Evolutionary conservation across 1,139 yeast species (phyloP), one percentile per base, ranked within the genome.

Genomic region (Hansenula lynferdii): DNA sequence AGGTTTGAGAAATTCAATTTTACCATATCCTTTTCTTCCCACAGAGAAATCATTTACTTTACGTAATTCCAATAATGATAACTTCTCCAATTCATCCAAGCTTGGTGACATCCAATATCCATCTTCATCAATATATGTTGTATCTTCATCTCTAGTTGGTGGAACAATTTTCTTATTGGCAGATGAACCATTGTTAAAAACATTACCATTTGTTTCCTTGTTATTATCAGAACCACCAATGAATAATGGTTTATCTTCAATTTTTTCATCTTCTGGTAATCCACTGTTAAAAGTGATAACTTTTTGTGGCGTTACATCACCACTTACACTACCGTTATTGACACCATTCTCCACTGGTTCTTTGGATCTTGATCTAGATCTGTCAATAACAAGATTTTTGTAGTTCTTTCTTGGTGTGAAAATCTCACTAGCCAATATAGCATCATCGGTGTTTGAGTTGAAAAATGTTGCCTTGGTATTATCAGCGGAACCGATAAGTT

Each of bases 101-200:
- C 89, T 67, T 18, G 98, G 98, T 3, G 85, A 75, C 36, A 82
- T 81, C 89, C 95, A 92, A 61, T 90, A 94, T 3, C 92, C 96
- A 35, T 83, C 77, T 23, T 77, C 82, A 34, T 71, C 71, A 29
- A 62, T 67, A 28, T 67, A 57, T 33, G 67, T 67, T 34, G 68
- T 70, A 35, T 68, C 71, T 18, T 57, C 59, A 14, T 31, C 34
- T 23, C 34, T 31, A 12, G 34, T 31, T 5, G n/a, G 11, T 31
- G 27, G 26, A 2, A 16, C n/a, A 2, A 17, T 31, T 17, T 15
- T 18, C 17, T 12, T 23, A n/a, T 9, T 22, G 15, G 3, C 20
- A 14, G 9, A 8, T 20, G 36, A 14, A 14, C 18, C 18, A 22
- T 20, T 21, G 22, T n/a, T n/a, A n/a, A 27, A 27, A n/a, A 21